Evolutionary conservation across 352 stramenopile genomes (phyloP).

Genomic region (Elongisporangium prolatum): DNA sequence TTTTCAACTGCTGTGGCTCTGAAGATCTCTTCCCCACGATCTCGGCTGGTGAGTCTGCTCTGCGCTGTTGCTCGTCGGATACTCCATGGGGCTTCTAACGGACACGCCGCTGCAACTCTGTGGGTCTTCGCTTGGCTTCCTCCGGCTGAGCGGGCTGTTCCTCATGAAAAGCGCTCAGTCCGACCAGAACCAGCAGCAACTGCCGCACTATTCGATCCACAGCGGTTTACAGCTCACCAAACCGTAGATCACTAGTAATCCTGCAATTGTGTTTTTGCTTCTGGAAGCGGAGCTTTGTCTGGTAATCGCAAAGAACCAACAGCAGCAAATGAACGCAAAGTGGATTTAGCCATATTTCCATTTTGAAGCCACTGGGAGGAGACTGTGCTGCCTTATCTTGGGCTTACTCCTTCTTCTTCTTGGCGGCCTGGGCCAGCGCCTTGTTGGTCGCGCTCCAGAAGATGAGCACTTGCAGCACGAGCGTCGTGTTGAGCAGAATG

Average conservation of each 20-base stretch:
- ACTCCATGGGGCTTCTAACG: neutral
- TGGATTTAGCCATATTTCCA: neutral
- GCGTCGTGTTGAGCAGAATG: slow-evolving; percentile 70
- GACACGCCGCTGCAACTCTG: neutral
- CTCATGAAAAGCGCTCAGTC: neutral
- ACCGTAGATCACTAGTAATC: neutral
- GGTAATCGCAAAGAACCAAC: too few relatives aligned
- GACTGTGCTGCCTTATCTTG: neutral
- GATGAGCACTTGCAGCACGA: slow-evolving; percentile 76
- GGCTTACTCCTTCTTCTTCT: slow-evolving; percentile 68
- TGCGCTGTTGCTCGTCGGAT: neutral
- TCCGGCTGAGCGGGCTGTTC: neutral
- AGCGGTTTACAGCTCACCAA: neutral
- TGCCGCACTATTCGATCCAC: neutral
- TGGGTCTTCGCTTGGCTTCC: neutral
- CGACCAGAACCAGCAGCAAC: neutral
- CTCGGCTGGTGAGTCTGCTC: neutral
- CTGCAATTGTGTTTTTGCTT: too few relatives aligned
- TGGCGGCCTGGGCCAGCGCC: slow-evolving; percentile 42
- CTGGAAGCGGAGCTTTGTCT: too few relatives aligned
- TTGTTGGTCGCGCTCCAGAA: slow-evolving; percentile 84
- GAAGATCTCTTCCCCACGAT: neutral
- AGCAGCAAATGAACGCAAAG: neutral
- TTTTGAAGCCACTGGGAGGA: neutral
- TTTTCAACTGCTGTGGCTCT: neutral